A percentile compares a stretch with the other conserved stretches of the same genome.
Evolutionary conservation across 371 early-diverging fungal species (phyloP).

Genomic region (Mucor irregularis): DNA sequence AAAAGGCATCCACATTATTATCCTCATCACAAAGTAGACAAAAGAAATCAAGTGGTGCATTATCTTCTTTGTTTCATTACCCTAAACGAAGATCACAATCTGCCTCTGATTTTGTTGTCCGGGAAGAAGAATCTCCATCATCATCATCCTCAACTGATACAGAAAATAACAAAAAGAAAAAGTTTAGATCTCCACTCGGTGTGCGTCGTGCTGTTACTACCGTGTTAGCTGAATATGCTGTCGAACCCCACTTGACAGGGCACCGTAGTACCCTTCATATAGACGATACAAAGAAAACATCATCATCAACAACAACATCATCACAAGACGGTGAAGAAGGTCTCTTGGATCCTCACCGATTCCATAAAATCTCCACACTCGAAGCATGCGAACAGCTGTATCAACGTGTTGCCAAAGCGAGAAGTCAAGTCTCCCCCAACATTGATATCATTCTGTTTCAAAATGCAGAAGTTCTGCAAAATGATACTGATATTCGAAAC

Average conservation of each 20-base stretch:
- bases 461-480: constrained; percentile 24
- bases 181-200: constrained; percentile 11
- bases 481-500: constrained; percentile 28
- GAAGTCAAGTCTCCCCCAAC: constrained; percentile 13
- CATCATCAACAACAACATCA: too few relatives aligned
- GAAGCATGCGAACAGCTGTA: constrained; percentile 20
- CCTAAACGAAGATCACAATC: constrained; percentile 9
- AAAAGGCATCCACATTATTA: too few relatives aligned
- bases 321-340: background rate
- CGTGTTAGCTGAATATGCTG: constrained; percentile 16
- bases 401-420: constrained; percentile 31
- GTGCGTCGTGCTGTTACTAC: constrained; percentile 15
- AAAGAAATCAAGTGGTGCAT: background rate
- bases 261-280: constrained; percentile 7
- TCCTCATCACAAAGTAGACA: background rate
- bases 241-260: constrained; percentile 23
- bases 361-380: constrained; percentile 4
- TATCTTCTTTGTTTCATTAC: constrained; percentile 4
- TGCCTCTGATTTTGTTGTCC: background rate
- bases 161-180: constrained; percentile 1
- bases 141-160: background rate
- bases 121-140: background rate
- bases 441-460: constrained; percentile 37
- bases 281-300: too few relatives aligned
- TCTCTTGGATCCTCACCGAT: background rate